Conservation (phyloP, 768 basidiomycete genomes). For the Macrolepiota albuminosa region DNA sequence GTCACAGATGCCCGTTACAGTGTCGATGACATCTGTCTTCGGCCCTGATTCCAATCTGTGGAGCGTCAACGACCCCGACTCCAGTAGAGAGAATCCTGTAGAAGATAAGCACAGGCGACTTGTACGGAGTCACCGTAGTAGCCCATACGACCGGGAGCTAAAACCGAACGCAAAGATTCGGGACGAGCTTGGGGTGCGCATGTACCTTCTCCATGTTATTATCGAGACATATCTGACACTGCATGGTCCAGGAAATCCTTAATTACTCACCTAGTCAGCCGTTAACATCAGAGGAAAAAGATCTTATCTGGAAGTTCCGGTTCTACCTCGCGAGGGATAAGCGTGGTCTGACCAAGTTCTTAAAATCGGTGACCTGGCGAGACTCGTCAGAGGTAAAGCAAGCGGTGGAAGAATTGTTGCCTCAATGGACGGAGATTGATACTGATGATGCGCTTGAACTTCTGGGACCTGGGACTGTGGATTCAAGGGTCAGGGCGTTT, state of each 20-base stretch:
- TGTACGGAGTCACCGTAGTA: slow-evolving; percentile 91
- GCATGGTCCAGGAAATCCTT: slow-evolving; percentile 69
- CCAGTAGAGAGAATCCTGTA: slow-evolving; percentile 89
- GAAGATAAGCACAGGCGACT: slow-evolving; percentile 95
- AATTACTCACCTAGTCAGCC: slow-evolving; percentile 86
- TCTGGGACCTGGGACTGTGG: slow-evolving; percentile 84
- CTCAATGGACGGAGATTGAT: slow-evolving; percentile 96
- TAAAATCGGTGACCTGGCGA: slow-evolving; percentile 96
- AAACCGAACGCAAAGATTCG: slow-evolving; percentile 96
- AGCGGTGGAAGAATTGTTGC: slow-evolving; percentile 92
- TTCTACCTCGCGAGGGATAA: slow-evolving; percentile 93
- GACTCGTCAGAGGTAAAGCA: slow-evolving; percentile 96
- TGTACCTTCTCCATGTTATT: not conserved
- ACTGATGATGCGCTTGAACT: slow-evolving; percentile 95
- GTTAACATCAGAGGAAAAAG: slow-evolving; percentile 89
- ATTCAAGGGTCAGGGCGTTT: slow-evolving; percentile 89
- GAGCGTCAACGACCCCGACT: slow-evolving; percentile 88
- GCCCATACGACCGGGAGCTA: slow-evolving; percentile 90
- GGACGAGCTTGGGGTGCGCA: slow-evolving; percentile 82
- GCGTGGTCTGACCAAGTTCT: slow-evolving; percentile 93
- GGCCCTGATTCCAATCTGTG: slow-evolving; percentile 71
- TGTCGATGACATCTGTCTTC: slow-evolving; percentile 46
- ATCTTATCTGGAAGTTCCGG: slow-evolving; percentile 98
- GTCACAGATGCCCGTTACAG: slow-evolving; percentile 38
- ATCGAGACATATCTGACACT: not conserved